Percentiles rank a stretch among this genome's conserved stretches.
phyloP scores from a whole-genome alignment of 2,329 filamentous ascomycete species.

The Fusarium succisae region DNA sequence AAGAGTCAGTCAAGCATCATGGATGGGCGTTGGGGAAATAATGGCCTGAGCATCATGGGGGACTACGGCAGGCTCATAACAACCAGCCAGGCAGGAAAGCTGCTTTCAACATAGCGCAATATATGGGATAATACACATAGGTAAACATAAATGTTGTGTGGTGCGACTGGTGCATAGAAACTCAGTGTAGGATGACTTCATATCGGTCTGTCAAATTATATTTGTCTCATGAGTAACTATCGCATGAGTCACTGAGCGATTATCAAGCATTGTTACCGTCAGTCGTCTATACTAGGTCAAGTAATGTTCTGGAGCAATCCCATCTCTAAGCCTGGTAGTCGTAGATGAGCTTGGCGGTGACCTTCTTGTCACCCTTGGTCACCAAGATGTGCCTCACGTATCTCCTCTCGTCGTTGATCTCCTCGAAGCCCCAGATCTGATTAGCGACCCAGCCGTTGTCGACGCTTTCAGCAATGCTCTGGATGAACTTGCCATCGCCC shows the following conservation, averaged over 20 bases:
- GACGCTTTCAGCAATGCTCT: slow-evolving; percentile 67
- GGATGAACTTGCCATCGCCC: slow-evolving; percentile 68
- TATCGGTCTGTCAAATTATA: slow-evolving; percentile 1
- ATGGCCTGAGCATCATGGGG: slow-evolving; percentile 31
- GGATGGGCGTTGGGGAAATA: slow-evolving; percentile 37
- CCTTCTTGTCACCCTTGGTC: slow-evolving; percentile 59
- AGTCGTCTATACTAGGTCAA: background rate
- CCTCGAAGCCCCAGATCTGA: slow-evolving; percentile 71
- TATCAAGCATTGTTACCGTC: background rate
- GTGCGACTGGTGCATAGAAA: background rate
- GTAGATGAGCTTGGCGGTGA: slow-evolving; percentile 64
- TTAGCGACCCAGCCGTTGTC: slow-evolving; percentile 64
- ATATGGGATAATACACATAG: slow-evolving; percentile 3
- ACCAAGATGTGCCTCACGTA: slow-evolving; percentile 64
- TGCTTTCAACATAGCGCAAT: slow-evolving; percentile 37
- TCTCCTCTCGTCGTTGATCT: slow-evolving; percentile 60
- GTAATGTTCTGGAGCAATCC: background rate
- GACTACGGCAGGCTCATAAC: slow-evolving; percentile 7
- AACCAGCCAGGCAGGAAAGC: slow-evolving; percentile 16
- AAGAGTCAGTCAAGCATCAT: slow-evolving; percentile 24
- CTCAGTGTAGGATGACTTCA: background rate
- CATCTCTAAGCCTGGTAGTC: slow-evolving; percentile 54
- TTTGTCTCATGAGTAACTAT: background rate
- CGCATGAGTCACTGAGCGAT: background rate
- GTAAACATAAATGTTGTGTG: background rate